A percentile compares a stretch with the other conserved stretches of the same genome.
phyloP scores from a whole-genome alignment of 192 early-diverging fungal genomes.

The Gamsiella multidivaricata region DNA sequence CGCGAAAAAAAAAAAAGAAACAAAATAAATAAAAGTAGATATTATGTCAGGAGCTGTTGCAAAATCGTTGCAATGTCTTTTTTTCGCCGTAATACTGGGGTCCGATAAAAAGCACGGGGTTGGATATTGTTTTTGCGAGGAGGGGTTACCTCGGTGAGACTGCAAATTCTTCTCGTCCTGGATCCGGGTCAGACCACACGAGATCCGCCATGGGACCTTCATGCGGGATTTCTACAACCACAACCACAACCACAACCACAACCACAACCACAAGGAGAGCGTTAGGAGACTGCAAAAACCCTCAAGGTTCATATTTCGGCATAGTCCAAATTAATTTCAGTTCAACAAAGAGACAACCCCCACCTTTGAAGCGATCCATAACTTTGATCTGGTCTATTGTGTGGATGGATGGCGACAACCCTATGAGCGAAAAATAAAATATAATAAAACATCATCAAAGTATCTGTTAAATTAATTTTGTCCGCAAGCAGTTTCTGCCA shows the following conservation, averaged over 20 bases:
- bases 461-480: no score
- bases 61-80: no score
- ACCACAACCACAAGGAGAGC: no score
- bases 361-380: slow-evolving; percentile 86
- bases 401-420: slow-evolving; percentile 84
- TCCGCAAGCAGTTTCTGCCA: background rate
- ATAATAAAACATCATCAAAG: background rate
- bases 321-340: no score
- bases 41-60: no score
- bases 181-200: slow-evolving; percentile 92
- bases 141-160: slow-evolving; percentile 74
- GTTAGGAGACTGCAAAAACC: no score
- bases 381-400: slow-evolving; percentile 88
- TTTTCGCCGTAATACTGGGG: background rate
- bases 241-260: no score
- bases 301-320: background rate
- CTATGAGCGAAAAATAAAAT: slow-evolving; percentile 33
- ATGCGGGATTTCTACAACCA: slow-evolving; percentile 92
- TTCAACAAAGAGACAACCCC: no score
- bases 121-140: background rate
- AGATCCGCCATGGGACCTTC: slow-evolving; percentile 95
- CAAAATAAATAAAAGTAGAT: background rate
- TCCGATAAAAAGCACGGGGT: background rate
- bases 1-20: slow-evolving; percentile 3
- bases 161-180: slow-evolving; percentile 79